These are phyloP conservation scores for Oropetium thomaeum DNA, from an alignment of 176 grass and related monocot genomes.

Conservation along the genomic window DNA sequence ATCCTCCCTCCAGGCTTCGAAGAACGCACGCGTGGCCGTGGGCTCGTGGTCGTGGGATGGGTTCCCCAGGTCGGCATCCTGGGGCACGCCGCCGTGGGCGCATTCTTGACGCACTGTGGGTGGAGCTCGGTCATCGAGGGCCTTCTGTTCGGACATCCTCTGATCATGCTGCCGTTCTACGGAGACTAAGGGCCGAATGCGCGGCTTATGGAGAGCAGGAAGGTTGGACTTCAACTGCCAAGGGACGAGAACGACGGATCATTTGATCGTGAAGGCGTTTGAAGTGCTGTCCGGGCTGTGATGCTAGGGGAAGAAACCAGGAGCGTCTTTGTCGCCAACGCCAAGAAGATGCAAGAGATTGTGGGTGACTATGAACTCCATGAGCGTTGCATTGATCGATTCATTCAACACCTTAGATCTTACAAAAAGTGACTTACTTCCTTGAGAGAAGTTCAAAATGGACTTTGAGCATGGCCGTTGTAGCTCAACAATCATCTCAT, in stretches of 20 bases:
- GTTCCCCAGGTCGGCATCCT: constrained; percentile 40
- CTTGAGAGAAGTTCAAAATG: neutral
- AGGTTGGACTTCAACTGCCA: neutral
- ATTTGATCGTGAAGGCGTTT: neutral
- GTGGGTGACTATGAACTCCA: neutral
- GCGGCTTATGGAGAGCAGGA: neutral
- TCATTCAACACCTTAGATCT: neutral
- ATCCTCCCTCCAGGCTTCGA: neutral
- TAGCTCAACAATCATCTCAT: no score
- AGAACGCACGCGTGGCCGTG: neutral
- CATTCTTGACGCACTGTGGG: constrained; percentile 46
- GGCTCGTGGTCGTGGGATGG: constrained; percentile 25
- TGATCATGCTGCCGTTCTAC: constrained; percentile 35
- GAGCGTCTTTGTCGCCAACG: neutral
- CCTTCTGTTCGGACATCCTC: constrained; percentile 36
- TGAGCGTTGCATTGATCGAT: neutral
- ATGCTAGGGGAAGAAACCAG: neutral
- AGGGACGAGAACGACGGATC: neutral
- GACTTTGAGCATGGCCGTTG: no score
- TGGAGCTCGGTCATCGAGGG: constrained; percentile 43
- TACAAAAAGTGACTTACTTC: neutral
- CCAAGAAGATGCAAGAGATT: neutral
- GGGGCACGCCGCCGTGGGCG: constrained; percentile 20
- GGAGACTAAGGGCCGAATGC: constrained; percentile 20
- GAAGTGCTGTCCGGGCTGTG: neutral